Percentiles rank a stretch among this genome's conserved stretches.
Conservation (phyloP, 2,329 filamentous ascomycete species). For the Penicillium oxalicum region DNA sequence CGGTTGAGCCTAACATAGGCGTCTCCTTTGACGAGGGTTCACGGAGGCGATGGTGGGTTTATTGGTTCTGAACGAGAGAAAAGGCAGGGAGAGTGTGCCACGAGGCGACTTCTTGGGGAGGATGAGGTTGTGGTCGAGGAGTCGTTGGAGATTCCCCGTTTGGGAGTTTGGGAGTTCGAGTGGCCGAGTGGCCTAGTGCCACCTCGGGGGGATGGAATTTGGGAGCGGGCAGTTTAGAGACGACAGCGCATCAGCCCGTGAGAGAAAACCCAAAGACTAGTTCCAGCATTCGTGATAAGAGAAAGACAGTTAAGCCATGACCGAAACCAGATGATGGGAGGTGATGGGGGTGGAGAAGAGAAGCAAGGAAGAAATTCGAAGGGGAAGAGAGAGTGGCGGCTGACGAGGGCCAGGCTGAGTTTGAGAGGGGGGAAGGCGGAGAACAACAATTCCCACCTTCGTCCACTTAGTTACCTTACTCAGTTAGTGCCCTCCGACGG, state of each 20-base stretch:
- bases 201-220: not conserved
- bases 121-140: constrained; percentile 11
- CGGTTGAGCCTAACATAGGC: constrained; percentile 11
- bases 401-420: constrained; percentile 26
- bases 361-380: constrained; percentile 17
- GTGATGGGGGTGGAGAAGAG: constrained; percentile 4
- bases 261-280: constrained; percentile 14
- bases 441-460: constrained; percentile 23
- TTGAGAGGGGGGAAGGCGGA: constrained; percentile 13
- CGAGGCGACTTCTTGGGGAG: constrained; percentile 14
- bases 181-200: not conserved
- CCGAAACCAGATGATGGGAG: constrained; percentile 2
- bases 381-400: constrained; percentile 23
- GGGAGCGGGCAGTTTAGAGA: no score
- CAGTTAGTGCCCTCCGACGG: not conserved
- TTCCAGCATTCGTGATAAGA: constrained; percentile 21
- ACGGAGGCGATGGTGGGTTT: not conserved
- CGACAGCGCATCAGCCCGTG: no score
- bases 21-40: not conserved
- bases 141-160: constrained; percentile 3
- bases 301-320: constrained; percentile 17
- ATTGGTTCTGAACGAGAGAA: constrained; percentile 10
- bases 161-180: not conserved
- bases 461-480: not conserved
- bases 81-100: not conserved